These are phyloP conservation scores for Tremella mesenterica DNA, from an alignment of 768 basidiomycete genomes.

Conservation along the genomic window DNA sequence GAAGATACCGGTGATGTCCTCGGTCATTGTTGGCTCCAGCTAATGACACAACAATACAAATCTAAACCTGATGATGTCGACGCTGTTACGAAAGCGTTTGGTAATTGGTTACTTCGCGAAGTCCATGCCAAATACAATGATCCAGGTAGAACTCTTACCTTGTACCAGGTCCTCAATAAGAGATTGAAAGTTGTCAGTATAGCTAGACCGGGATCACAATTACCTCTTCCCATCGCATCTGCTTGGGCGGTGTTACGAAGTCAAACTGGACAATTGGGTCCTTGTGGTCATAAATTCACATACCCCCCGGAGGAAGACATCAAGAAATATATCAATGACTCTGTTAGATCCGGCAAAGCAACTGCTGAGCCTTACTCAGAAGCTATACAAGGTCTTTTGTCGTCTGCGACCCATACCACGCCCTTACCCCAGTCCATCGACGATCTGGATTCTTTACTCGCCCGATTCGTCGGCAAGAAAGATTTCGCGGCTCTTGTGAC, in stretches of 20 bases:
- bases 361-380: too few relatives aligned
- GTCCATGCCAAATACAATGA: neutral
- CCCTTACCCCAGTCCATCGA: too few relatives aligned
- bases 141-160: neutral
- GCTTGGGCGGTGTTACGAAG: conserved; percentile 18
- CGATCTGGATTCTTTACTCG: too few relatives aligned
- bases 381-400: too few relatives aligned
- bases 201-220: neutral
- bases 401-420: too few relatives aligned
- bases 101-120: neutral
- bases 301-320: too few relatives aligned
- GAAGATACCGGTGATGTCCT: neutral
- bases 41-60: neutral
- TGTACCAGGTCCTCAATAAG: neutral
- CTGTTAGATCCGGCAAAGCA: too few relatives aligned
- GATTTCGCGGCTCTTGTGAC: too few relatives aligned
- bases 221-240: conserved; percentile 2
- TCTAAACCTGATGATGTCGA: neutral
- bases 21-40: conserved; percentile 5
- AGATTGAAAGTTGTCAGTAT: neutral
- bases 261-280: too few relatives aligned
- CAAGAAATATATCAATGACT: too few relatives aligned
- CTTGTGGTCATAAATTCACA: too few relatives aligned
- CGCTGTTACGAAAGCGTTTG: neutral
- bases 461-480: too few relatives aligned